phyloP scores from a whole-genome alignment of 2,329 filamentous ascomycete genomes.

The Epichloe gansuensis region DNA sequence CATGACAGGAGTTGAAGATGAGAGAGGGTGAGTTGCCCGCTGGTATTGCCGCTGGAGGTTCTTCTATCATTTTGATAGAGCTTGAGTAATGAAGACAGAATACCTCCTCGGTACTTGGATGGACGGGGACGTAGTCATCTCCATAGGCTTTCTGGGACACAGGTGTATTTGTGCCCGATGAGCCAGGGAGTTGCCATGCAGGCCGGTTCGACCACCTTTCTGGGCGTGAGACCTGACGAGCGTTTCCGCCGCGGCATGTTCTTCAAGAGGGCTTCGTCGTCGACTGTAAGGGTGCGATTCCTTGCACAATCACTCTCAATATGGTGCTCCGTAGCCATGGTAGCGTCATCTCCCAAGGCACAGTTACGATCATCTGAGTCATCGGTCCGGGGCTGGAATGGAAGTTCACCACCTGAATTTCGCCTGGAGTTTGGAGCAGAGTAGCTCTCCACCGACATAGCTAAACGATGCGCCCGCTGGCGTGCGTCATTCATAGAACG shows the following conservation, averaged over 20 bases:
- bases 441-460: conserved; percentile 26
- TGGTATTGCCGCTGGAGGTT: conserved; percentile 21
- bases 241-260: conserved; percentile 20
- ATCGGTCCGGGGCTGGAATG: conserved; percentile 22
- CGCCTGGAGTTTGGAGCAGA: conserved; percentile 26
- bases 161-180: conserved; percentile 27
- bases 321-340: conserved; percentile 3
- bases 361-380: conserved; percentile 17
- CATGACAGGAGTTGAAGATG: conserved; percentile 25
- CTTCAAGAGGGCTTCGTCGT: conserved; percentile 10
- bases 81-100: conserved; percentile 61
- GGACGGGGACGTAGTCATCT: conserved; percentile 50
- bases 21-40: conserved; percentile 28
- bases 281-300: conserved; percentile 15
- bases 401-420: conserved; percentile 21
- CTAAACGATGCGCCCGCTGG: conserved; percentile 26
- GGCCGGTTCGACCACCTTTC: conserved; percentile 16
- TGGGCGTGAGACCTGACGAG: conserved; percentile 23
- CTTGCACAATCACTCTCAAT: conserved; percentile 8
- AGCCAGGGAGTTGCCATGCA: conserved; percentile 18
- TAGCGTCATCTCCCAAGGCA: conserved; percentile 10
- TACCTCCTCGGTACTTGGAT: conserved; percentile 57
- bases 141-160: conserved; percentile 36
- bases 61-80: conserved; percentile 45
- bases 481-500: conserved; percentile 29